A percentile compares a stretch with the other conserved stretches of the same genome.
Evolutionary conservation across 1,284 basidiomycete genomes (phyloP).

Genomic region (Quambalaria eucalypti): DNA sequence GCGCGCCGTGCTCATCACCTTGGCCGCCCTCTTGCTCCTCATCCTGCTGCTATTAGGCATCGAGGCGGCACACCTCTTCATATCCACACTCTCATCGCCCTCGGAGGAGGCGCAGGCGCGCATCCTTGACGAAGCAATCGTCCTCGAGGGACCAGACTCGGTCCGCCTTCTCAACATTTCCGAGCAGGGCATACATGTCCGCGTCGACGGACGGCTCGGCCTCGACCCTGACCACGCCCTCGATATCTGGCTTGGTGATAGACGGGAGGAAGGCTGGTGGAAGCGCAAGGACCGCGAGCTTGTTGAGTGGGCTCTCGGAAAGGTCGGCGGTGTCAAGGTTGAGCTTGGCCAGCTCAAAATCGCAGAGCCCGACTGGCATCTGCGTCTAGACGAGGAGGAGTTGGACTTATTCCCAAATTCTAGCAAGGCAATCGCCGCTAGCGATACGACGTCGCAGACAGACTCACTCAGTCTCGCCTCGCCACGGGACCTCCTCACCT

Average conservation of each 20-base stretch:
- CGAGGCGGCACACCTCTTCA: slow-evolving; percentile 20
- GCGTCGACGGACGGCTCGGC: slow-evolving; percentile 33
- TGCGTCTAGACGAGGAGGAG: slow-evolving; percentile 5
- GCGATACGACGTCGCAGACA: not conserved
- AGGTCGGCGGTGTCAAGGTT: slow-evolving; percentile 31
- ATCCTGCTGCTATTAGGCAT: slow-evolving; percentile 20
- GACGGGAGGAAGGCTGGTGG: slow-evolving; percentile 21
- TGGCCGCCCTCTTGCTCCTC: slow-evolving; percentile 16
- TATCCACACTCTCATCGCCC: slow-evolving; percentile 23
- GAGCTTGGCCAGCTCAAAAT: slow-evolving; percentile 30
- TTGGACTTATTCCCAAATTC: slow-evolving; percentile 7
- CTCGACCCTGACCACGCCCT: slow-evolving; percentile 33
- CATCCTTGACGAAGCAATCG: slow-evolving; percentile 29
- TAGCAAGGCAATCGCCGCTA: not conserved
- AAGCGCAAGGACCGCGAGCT: slow-evolving; percentile 28
- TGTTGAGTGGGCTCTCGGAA: slow-evolving; percentile 34
- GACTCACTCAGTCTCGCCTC: not conserved
- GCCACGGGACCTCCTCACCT: slow-evolving; percentile 28
- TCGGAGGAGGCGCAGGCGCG: slow-evolving; percentile 19
- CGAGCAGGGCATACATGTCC: slow-evolving; percentile 27
- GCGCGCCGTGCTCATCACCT: slow-evolving; percentile 7
- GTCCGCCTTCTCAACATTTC: slow-evolving; percentile 31
- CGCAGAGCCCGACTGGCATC: slow-evolving; percentile 17
- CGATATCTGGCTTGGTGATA: slow-evolving; percentile 32
- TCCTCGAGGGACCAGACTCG: slow-evolving; percentile 32